Evolutionary conservation across 1,284 basidiomycete genomes (phyloP), one percentile per base, ranked within the genome.

Genomic region (Wallemia hederae): DNA sequence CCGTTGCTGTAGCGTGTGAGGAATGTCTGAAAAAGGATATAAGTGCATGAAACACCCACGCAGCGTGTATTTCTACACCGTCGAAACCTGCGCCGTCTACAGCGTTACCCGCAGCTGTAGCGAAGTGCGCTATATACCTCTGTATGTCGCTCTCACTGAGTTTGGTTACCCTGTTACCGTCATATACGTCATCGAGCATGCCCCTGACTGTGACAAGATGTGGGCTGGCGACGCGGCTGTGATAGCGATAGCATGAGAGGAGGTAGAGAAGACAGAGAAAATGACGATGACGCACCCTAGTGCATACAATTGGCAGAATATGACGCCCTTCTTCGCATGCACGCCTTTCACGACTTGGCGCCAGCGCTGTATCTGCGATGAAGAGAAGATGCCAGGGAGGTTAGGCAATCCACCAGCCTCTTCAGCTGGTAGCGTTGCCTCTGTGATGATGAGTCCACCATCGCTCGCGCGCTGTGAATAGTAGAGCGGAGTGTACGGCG

Each of bases 21-120:
- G 22, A 17, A 17, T 49, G 11, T 17, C 5, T 11, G 14, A 49
- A 14, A 7, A n/a, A 15, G 39, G 5, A 9, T 22, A 11, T 15
- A 7, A 11, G 5, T 5, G 14, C 11, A 49, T n/a, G 11, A 49
- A 5, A 5, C 39, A 49, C 39, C n/a, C 39, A 49, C 39, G 39
- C 72, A 28, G 66, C 66, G 63, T 74, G 73, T 57, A 74, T 66
- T 70, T 82, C 80, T 29, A 81, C 75, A 28, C 79, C 79, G 64
- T 83, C 80, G 64, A 81, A 80, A 0, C 80, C 80, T 24, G 79
- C 78, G 65, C 74, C 72, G 31, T 64, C 57, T 59, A 77, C 74
- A 1, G 79, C 78, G 62, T 76, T 76, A 15, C 69, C 61, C 0
- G 78, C 78, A 0, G 77, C 72, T 1, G 70, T 65, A 17, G 14